Percentiles rank a stretch among this genome's conserved stretches.
Conservation (phyloP, 129 eudicot genomes). For the Lonicera japonica region DNA sequence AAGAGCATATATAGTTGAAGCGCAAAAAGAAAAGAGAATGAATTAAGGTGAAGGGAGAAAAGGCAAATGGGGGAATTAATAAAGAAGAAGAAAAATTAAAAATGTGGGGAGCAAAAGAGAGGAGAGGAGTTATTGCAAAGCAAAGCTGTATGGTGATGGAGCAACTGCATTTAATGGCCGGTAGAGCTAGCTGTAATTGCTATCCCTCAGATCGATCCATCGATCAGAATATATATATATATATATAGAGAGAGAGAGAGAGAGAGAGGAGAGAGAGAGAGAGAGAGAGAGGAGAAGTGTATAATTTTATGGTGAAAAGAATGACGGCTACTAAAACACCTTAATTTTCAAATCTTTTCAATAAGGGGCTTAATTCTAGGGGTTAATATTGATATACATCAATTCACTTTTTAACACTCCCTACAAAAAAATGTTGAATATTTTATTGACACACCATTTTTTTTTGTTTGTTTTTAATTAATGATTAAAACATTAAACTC, state of each 20-base stretch:
- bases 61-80: neutral
- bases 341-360: too few species aligned
- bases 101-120: neutral
- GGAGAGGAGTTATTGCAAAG: constrained; percentile 17
- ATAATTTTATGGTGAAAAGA: neutral
- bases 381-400: too few species aligned
- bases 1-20: neutral
- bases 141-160: neutral
- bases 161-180: neutral
- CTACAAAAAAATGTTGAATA: too few species aligned
- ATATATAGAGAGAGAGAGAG: too few species aligned
- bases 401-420: too few species aligned
- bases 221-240: too few species aligned
- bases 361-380: too few species aligned
- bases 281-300: neutral
- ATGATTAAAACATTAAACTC: too few species aligned
- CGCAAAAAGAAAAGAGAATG: neutral
- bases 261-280: too few species aligned
- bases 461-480: too few species aligned
- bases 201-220: too few species aligned
- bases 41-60: neutral
- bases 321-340: neutral
- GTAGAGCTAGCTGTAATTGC: neutral
- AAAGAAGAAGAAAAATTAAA: constrained; percentile 1
- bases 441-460: too few species aligned